Percentiles rank a stretch among this genome's conserved stretches.
These are phyloP conservation scores for Sugiyamaella grinbergsii DNA, from an alignment of 1,139 yeast genomes.

Conservation along the genomic window DNA sequence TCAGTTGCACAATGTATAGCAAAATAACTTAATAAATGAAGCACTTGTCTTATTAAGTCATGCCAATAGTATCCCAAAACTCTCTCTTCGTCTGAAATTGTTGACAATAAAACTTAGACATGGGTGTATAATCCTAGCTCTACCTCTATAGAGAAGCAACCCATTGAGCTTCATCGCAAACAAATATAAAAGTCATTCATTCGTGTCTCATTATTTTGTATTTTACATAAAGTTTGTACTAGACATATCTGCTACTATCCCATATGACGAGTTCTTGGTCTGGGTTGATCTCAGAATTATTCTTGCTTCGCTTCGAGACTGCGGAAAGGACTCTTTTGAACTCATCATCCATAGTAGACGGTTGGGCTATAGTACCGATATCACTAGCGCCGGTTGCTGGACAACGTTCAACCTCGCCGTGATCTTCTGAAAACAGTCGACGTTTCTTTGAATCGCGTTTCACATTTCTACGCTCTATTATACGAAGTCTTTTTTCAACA, in stretches of 20 bases:
- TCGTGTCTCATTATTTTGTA: conserved; percentile 10
- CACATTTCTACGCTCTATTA: conserved; percentile 20
- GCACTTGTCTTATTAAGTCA: neutral
- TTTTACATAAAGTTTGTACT: neutral
- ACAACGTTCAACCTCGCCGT: no score
- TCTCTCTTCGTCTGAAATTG: no score
- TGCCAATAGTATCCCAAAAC: no score
- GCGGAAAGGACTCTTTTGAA: conserved; percentile 7
- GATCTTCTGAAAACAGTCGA: neutral
- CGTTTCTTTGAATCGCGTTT: conserved; percentile 8
- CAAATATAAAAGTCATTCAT: conserved; percentile 4
- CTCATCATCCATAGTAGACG: conserved; percentile 9
- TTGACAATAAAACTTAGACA: no score
- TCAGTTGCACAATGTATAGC: no score
- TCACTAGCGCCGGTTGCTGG: neutral
- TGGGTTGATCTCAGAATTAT: neutral
- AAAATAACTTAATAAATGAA: no score
- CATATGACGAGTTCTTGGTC: conserved; percentile 14
- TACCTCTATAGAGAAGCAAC: no score
- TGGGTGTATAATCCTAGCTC: no score
- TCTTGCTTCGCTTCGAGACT: conserved; percentile 9
- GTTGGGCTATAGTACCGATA: neutral
- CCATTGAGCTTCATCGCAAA: no score
- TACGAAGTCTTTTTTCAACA: conserved; percentile 17
- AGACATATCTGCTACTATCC: conserved; percentile 19